Conservation (phyloP, 306 rosid species). For the Dalbergia cultrata region DNA sequence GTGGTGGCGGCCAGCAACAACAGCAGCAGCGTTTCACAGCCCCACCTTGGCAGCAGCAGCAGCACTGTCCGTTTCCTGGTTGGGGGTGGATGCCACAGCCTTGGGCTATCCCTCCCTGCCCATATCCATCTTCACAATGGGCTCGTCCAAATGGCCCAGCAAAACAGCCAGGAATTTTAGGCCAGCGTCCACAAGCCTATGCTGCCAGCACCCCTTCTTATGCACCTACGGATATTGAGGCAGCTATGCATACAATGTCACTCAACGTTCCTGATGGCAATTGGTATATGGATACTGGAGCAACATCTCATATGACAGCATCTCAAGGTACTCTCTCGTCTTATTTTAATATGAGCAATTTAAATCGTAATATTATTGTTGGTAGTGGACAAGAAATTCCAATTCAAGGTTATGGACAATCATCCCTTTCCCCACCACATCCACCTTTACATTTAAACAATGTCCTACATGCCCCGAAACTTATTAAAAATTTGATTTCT, state of each 20-base stretch:
- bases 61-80: background rate
- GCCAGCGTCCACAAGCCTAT: background rate
- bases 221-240: conserved; percentile 3
- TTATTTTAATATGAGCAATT: background rate
- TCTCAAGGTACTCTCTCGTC: conserved; percentile 3
- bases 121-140: background rate
- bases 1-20: no score
- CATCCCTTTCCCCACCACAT: background rate
- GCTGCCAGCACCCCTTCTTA: background rate
- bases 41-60: no score
- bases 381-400: background rate
- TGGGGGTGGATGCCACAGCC: background rate
- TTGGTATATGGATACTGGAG: background rate
- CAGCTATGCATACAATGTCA: no score
- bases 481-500: background rate
- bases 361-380: background rate
- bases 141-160: no score
- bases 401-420: background rate
- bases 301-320: background rate
- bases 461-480: background rate
- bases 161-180: no score
- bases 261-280: no score
- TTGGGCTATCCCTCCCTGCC: background rate
- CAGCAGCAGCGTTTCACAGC: no score
- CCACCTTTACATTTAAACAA: background rate